These are phyloP conservation scores for Neofusicoccum parvum DNA, from an alignment of 2,329 filamentous ascomycete genomes.

Conservation along the genomic window DNA sequence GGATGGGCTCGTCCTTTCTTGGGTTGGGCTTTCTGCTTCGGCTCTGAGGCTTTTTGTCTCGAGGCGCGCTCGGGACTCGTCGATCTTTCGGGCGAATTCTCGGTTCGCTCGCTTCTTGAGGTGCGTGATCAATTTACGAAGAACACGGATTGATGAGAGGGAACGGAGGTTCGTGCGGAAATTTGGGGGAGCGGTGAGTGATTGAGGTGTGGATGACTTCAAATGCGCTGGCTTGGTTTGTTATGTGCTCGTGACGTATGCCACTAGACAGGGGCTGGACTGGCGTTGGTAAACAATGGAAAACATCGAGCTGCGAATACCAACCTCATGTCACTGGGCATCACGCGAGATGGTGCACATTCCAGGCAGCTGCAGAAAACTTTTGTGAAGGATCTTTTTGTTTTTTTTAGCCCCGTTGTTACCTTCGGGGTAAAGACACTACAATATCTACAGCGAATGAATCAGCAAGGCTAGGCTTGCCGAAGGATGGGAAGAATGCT, in stretches of 20 bases:
- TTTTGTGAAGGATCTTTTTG: neutral
- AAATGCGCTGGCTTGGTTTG: neutral
- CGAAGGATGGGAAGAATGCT: constrained; percentile 1
- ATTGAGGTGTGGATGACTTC: neutral
- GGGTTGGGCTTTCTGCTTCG: constrained; percentile 29
- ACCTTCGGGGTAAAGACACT: neutral
- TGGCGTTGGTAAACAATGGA: too few species aligned
- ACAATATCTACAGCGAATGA: constrained; percentile 14
- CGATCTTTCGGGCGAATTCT: constrained; percentile 18
- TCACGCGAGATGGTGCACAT: too few species aligned
- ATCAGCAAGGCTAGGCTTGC: constrained; percentile 10
- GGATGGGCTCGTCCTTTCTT: constrained; percentile 42
- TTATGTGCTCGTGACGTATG: neutral
- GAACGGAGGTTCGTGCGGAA: neutral
- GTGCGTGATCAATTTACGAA: neutral
- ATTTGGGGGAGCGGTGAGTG: neutral
- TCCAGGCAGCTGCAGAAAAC: too few species aligned
- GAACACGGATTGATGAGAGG: neutral
- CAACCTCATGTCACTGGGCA: neutral
- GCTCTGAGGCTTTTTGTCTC: constrained; percentile 6
- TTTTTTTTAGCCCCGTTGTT: neutral
- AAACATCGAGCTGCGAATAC: neutral
- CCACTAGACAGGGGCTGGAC: too few species aligned
- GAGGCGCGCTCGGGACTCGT: constrained; percentile 8
- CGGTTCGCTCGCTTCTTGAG: constrained; percentile 17